Percentiles rank a stretch among this genome's conserved stretches.
phyloP scores from a whole-genome alignment of 805 yeast species.

The Barnettozyma californica region DNA sequence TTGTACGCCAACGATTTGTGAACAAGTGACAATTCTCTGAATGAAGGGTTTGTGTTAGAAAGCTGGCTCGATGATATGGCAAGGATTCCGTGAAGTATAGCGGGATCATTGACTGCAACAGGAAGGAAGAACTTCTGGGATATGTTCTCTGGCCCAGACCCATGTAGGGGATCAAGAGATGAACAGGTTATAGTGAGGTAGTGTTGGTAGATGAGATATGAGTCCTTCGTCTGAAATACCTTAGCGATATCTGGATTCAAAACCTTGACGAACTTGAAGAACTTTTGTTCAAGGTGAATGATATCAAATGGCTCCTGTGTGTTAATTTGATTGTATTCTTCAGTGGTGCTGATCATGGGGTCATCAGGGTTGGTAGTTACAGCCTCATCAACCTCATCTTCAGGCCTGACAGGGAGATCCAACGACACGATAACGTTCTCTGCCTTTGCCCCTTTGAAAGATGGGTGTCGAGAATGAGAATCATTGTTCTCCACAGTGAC shows the following conservation, averaged over 20 bases:
- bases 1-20: slow-evolving; percentile 13
- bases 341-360: slow-evolving; percentile 4
- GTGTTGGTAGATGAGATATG: slow-evolving; percentile 6
- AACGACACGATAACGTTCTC: too few relatives aligned
- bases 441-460: neutral
- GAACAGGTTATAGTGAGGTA: slow-evolving; percentile 10
- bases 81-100: slow-evolving; percentile 13
- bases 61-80: slow-evolving; percentile 13
- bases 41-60: slow-evolving; percentile 8
- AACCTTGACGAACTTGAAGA: neutral
- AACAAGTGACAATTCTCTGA: slow-evolving; percentile 4
- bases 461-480: neutral
- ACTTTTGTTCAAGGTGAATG: neutral
- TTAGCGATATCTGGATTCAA: neutral
- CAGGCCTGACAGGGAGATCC: too few relatives aligned
- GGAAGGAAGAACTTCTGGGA: slow-evolving; percentile 15
- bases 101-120: slow-evolving; percentile 11
- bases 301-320: neutral
- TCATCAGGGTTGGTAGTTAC: neutral
- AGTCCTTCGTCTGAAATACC: slow-evolving; percentile 6
- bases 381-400: too few relatives aligned
- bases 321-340: slow-evolving; percentile 7
- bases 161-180: slow-evolving; percentile 13
- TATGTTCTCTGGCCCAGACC: slow-evolving; percentile 13
- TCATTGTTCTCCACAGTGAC: slow-evolving; percentile 3